Evolutionary conservation across 495 filamentous ascomycete species (phyloP).

Genomic region (Neurospora sp.): DNA sequence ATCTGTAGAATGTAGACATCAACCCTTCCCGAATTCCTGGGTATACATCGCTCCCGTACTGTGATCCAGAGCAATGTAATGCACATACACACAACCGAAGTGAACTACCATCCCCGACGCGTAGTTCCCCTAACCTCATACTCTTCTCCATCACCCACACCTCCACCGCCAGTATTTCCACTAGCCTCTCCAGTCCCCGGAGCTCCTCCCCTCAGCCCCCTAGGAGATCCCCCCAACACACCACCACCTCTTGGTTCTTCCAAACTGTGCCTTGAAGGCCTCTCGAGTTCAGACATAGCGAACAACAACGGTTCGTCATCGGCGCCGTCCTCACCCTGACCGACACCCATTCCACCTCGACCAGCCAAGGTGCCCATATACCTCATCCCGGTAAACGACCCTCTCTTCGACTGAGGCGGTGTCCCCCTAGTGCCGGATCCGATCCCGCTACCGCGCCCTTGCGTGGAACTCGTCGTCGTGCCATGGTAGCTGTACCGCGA

Average conservation of each 20-base stretch:
- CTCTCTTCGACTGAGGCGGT: constrained; percentile 25
- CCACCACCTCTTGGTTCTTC: constrained; percentile 52
- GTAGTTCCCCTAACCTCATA: constrained; percentile 1
- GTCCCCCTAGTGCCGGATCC: constrained; percentile 10
- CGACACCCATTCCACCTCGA: constrained; percentile 43
- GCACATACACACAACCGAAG: neutral
- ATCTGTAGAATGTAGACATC: neutral
- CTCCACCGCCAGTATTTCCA: neutral
- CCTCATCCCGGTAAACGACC: constrained; percentile 28
- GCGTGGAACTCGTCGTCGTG: neutral
- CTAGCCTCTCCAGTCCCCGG: neutral
- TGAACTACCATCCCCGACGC: neutral
- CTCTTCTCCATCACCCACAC: neutral
- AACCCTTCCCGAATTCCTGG: neutral
- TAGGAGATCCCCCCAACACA: neutral
- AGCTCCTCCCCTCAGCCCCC: neutral
- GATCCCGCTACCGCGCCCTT: constrained; percentile 4
- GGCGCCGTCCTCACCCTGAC: constrained; percentile 36
- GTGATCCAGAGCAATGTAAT: neutral
- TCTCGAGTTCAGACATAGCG: constrained; percentile 76
- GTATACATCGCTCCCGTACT: neutral
- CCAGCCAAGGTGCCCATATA: constrained; percentile 28
- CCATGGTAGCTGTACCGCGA: constrained; percentile 16
- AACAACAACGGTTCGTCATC: constrained; percentile 82
- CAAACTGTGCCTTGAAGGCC: constrained; percentile 57